Evolutionary conservation across 306 rosid genomes (phyloP).

Genomic region (Oemleria cerasiformis): DNA sequence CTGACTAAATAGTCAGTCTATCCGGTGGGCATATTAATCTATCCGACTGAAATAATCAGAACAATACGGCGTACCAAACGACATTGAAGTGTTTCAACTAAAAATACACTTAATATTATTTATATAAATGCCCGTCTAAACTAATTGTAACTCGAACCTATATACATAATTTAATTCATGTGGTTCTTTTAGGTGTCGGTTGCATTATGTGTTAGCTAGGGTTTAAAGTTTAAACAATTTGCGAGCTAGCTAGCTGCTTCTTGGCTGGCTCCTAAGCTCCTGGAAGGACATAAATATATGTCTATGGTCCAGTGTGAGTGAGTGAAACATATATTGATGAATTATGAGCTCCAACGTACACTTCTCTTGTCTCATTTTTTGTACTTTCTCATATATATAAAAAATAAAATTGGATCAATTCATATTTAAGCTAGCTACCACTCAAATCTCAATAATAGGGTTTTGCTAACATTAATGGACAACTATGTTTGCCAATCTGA

Average conservation of each 20-base stretch:
- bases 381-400: neutral
- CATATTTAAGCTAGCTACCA: neutral
- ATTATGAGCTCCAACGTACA: neutral
- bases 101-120: too few relatives aligned
- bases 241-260: neutral
- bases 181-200: neutral
- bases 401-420: neutral
- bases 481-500: neutral
- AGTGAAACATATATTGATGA: neutral
- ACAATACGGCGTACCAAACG: too few relatives aligned
- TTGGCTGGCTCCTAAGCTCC: conserved; percentile 11
- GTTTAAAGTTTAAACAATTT: neutral
- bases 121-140: too few relatives aligned
- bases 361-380: neutral
- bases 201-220: neutral
- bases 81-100: too few relatives aligned
- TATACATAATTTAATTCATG: too few relatives aligned
- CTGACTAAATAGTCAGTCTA: too few relatives aligned
- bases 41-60: too few relatives aligned
- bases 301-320: neutral
- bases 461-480: neutral
- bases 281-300: neutral
- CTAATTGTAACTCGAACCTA: too few relatives aligned
- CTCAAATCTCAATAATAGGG: neutral
- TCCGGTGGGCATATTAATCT: too few relatives aligned